Percentiles rank a stretch among this genome's conserved stretches.
Conservation (phyloP, 2,329 filamentous ascomycete species). For the Orbilia brochopaga region DNA sequence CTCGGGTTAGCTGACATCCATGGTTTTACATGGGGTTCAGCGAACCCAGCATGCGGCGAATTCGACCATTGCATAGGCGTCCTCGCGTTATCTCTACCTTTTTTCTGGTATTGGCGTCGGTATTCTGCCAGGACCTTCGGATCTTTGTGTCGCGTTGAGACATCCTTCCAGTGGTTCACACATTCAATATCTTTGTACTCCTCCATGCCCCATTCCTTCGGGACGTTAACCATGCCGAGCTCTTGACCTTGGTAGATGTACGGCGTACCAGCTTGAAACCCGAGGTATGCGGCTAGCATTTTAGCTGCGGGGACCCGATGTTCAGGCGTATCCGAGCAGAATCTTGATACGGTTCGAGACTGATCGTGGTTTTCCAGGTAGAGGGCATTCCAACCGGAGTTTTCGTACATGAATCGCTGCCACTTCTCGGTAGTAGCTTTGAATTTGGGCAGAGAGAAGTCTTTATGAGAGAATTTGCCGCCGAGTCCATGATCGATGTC, state of each 20-base stretch:
- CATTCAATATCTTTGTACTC: conserved; percentile 73
- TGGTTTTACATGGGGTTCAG: conserved; percentile 61
- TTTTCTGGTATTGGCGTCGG: conserved; percentile 55
- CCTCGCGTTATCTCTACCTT: conserved; percentile 68
- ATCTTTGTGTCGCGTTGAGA: conserved; percentile 2
- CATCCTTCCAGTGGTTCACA: conserved; percentile 63
- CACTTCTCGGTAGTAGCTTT: conserved; percentile 65
- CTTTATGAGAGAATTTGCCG: conserved; percentile 60
- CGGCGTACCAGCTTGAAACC: conserved; percentile 67
- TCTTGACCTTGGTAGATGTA: conserved; percentile 76
- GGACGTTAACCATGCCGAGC: conserved; percentile 69
- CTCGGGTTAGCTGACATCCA: conserved; percentile 76
- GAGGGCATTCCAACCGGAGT: conserved; percentile 69
- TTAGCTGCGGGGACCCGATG: conserved; percentile 65
- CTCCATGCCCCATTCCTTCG: conserved; percentile 65
- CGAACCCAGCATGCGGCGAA: conserved; percentile 70
- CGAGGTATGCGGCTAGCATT: conserved; percentile 66
- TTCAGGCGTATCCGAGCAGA: conserved; percentile 59
- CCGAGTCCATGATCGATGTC: conserved; percentile 61
- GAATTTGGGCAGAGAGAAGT: conserved; percentile 63
- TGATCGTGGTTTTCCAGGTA: conserved; percentile 73
- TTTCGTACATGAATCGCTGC: conserved; percentile 67
- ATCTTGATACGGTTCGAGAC: conserved; percentile 67
- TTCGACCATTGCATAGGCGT: conserved; percentile 75
- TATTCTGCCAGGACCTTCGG: conserved; percentile 14